Conservation (phyloP, 257 asterid genomes). For the Vinca minor region DNA sequence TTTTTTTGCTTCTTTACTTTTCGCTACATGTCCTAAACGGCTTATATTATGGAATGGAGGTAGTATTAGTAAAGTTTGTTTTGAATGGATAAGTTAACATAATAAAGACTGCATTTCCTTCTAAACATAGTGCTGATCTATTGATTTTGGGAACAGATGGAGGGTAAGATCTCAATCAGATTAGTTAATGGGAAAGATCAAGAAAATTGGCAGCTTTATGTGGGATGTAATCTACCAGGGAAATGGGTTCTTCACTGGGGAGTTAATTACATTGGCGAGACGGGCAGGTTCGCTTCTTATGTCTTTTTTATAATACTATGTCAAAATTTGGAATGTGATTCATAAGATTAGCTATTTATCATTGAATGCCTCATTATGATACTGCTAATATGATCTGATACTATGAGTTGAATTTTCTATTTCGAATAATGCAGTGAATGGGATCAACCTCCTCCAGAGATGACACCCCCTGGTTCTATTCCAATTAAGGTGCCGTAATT, state of each 20-base stretch:
- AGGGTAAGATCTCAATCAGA: constrained; percentile 72
- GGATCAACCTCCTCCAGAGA: constrained; percentile 94
- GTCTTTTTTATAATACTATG: background rate
- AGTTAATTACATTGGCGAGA: constrained; percentile 61
- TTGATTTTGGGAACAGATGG: constrained; percentile 45
- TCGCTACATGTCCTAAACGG: no score
- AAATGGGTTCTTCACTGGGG: constrained; percentile 99
- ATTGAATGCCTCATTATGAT: no score
- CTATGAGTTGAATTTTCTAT: constrained; percentile 2
- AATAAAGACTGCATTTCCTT: background rate
- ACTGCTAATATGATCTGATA: no score
- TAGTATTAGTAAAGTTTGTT: background rate
- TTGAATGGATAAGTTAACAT: background rate
- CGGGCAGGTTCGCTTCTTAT: constrained; percentile 51
- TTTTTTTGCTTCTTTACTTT: no score
- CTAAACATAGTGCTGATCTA: constrained; percentile 7
- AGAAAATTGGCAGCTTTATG: constrained; percentile 60
- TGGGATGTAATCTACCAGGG: constrained; percentile 81
- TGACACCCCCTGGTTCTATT: constrained; percentile 75
- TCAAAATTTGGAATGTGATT: background rate
- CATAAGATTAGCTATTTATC: no score
- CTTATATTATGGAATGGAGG: no score
- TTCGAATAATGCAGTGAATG: constrained; percentile 64
- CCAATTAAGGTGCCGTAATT: constrained; percentile 64
- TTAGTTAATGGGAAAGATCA: constrained; percentile 45